Conservation (phyloP, 1,284 basidiomycete species). For the Chalciporus sp. region DNA sequence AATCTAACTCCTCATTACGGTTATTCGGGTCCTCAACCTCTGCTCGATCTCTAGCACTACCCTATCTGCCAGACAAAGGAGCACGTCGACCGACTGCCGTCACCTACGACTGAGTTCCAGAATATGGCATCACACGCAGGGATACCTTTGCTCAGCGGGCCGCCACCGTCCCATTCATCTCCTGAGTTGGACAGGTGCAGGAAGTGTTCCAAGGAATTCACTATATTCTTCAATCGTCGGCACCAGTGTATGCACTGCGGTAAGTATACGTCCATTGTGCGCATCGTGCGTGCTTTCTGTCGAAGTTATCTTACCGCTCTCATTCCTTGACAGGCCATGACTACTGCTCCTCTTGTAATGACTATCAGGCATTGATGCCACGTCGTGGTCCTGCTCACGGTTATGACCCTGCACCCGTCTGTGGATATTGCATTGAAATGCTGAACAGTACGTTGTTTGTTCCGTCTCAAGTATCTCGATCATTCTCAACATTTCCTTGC, state of each 20-base stretch:
- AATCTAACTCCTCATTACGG: not conserved
- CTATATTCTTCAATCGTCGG: slow-evolving; percentile 61
- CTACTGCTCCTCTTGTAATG: slow-evolving; percentile 72
- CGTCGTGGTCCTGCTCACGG: slow-evolving; percentile 51
- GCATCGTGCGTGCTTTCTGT: not conserved
- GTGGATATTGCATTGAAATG: slow-evolving; percentile 71
- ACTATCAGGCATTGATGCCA: slow-evolving; percentile 76
- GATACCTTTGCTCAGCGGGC: slow-evolving; percentile 72
- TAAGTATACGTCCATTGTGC: slow-evolving; percentile 36
- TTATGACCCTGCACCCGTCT: slow-evolving; percentile 65
- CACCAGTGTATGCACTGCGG: slow-evolving; percentile 77
- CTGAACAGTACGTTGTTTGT: slow-evolving; percentile 55
- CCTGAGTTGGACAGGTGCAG: slow-evolving; percentile 54
- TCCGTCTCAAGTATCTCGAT: not conserved
- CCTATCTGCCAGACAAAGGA: not conserved
- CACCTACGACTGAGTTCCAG: not conserved
- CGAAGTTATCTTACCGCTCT: not conserved
- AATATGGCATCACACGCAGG: slow-evolving; percentile 40
- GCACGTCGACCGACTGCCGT: not conserved
- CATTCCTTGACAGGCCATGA: slow-evolving; percentile 52
- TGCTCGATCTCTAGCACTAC: not conserved
- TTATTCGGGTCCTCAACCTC: not conserved
- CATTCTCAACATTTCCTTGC: not conserved
- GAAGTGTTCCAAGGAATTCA: slow-evolving; percentile 78
- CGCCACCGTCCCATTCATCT: slow-evolving; percentile 43